phyloP scores from a whole-genome alignment of 768 basidiomycete species.

The Hortiboletus flavorubellus region DNA sequence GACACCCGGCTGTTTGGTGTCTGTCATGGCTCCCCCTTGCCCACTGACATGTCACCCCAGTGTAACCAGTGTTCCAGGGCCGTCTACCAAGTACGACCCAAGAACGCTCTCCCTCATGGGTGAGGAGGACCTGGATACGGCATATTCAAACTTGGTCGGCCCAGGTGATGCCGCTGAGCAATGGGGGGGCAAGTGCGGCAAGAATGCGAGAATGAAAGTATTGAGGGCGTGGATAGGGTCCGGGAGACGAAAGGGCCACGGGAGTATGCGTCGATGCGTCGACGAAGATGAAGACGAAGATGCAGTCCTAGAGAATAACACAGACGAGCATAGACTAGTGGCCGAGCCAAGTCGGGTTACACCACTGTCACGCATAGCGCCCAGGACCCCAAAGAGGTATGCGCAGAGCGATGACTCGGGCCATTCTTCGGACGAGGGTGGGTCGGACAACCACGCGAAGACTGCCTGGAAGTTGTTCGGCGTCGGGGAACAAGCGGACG shows the following conservation, averaged over 20 bases:
- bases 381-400: not conserved
- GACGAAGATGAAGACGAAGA: conserved; percentile 16
- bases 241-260: conserved; percentile 27
- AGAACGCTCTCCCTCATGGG: not conserved
- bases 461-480: conserved; percentile 60
- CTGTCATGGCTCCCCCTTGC: conserved; percentile 25
- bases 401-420: conserved; percentile 42
- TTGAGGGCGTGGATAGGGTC: conserved; percentile 44
- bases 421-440: conserved; percentile 39
- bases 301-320: not conserved
- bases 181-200: conserved; percentile 53
- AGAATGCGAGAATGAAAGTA: conserved; percentile 41
- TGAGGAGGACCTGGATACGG: conserved; percentile 42
- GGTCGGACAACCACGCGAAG: conserved; percentile 46
- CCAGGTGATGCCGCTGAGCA: conserved; percentile 45
- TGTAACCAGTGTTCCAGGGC: conserved; percentile 21
- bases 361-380: not conserved
- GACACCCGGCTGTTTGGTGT: conserved; percentile 4
- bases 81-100: conserved; percentile 3
- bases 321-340: not conserved
- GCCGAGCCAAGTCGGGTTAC: not conserved
- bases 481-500: conserved; percentile 25
- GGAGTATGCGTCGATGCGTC: conserved; percentile 33
- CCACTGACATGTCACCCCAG: conserved; percentile 14
- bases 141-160: conserved; percentile 66